Evolutionary conservation across 305 asterid species (phyloP).

Genomic region (Fraxinus dipetala): DNA sequence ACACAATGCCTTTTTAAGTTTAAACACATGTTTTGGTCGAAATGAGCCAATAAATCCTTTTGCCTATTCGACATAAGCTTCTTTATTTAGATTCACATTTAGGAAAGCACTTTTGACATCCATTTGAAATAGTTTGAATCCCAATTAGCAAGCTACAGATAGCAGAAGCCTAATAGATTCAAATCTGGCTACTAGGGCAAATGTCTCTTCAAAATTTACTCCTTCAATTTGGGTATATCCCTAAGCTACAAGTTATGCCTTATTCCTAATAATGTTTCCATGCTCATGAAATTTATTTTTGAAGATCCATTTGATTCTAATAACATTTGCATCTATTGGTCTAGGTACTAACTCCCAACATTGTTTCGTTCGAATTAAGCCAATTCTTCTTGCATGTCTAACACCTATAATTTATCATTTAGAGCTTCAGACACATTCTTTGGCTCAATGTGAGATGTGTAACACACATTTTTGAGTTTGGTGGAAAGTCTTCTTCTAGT

Average conservation of each 20-base stretch:
- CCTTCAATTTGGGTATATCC: neutral
- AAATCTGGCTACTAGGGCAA: too few relatives aligned
- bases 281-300: neutral
- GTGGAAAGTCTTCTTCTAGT: too few relatives aligned
- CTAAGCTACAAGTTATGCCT: neutral
- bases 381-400: neutral
- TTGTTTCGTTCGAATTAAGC: too few relatives aligned
- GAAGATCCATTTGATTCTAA: neutral
- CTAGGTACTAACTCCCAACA: neutral
- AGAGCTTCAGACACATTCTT: too few relatives aligned
- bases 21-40: too few relatives aligned
- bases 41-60: neutral
- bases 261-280: neutral
- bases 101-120: neutral
- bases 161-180: neutral
- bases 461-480: too few relatives aligned
- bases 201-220: neutral
- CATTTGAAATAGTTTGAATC: neutral
- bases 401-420: too few relatives aligned
- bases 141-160: neutral
- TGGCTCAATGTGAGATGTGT: too few relatives aligned
- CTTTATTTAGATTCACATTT: too few relatives aligned
- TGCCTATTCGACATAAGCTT: neutral
- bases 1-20: neutral
- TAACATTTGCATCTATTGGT: neutral